These are phyloP conservation scores for Jatropha curcas DNA, from an alignment of 345 rosid species.

Conservation along the genomic window DNA sequence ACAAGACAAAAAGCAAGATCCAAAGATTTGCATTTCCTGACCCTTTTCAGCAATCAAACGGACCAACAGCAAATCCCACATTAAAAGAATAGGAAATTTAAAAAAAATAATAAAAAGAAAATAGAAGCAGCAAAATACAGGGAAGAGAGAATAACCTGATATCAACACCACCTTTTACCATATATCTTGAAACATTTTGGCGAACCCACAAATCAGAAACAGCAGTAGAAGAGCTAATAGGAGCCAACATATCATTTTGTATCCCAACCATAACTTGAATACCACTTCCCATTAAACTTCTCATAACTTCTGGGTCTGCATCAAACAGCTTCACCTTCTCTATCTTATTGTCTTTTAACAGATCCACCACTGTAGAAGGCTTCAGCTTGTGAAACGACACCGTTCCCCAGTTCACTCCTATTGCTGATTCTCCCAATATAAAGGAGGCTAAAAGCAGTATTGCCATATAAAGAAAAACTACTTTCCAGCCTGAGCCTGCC, in stretches of 20 bases:
- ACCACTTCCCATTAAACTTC: constrained; percentile 70
- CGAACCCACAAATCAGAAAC: constrained; percentile 77
- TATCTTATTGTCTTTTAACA: constrained; percentile 71
- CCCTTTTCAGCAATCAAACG: background rate
- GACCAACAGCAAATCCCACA: background rate
- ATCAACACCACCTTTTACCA: constrained; percentile 77
- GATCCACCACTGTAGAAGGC: constrained; percentile 95
- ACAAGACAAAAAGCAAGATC: background rate
- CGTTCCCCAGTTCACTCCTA: constrained; percentile 97
- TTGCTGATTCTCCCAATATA: constrained; percentile 50
- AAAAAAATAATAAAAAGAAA: background rate
- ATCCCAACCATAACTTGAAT: constrained; percentile 89
- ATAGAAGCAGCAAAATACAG: background rate
- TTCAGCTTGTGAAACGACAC: constrained; percentile 59
- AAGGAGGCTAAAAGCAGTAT: constrained; percentile 23
- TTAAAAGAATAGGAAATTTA: background rate
- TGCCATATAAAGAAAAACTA: constrained; percentile 13
- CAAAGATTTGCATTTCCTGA: constrained; percentile 3
- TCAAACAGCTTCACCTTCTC: constrained; percentile 85
- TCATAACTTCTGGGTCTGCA: constrained; percentile 61
- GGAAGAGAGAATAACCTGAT: constrained; percentile 52
- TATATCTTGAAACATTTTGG: constrained; percentile 72
- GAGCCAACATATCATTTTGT: constrained; percentile 73
- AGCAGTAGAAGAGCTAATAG: constrained; percentile 49
- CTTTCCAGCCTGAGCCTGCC: constrained; percentile 29